Conservation (phyloP, 345 rosid genomes). For the Lenwebbia sp. region DNA sequence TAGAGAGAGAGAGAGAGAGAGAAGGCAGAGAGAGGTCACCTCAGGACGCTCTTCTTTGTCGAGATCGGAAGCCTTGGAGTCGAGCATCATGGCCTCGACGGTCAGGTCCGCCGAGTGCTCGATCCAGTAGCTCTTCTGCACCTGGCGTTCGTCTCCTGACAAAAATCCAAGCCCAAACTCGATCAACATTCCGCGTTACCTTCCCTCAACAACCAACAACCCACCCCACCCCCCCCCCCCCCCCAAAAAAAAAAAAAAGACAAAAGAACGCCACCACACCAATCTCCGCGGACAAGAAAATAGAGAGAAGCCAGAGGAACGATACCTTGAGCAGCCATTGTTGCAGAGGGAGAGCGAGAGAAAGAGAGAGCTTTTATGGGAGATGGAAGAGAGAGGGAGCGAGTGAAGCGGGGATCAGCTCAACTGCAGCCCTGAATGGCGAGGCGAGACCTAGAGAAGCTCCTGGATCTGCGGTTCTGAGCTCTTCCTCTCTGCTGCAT, state of each 20-base stretch:
- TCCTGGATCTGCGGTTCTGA: conserved; percentile 61
- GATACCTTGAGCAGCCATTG: conserved; percentile 46
- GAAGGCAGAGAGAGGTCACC: conserved; percentile 12
- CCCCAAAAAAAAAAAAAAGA: not conserved
- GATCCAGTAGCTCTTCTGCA: conserved; percentile 80
- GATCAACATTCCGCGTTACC: not conserved
- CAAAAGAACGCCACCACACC: not conserved
- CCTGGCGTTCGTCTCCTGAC: conserved; percentile 57
- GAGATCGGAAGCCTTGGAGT: conserved; percentile 81
- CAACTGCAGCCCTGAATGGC: conserved; percentile 56
- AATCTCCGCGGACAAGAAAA: not conserved
- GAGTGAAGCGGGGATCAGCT: not conserved
- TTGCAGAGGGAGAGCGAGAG: not conserved
- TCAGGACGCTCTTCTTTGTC: conserved; percentile 98
- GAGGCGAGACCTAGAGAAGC: conserved; percentile 54
- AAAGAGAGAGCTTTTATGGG: not conserved
- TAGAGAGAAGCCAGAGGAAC: not conserved
- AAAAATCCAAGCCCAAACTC: not conserved
- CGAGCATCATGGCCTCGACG: conserved; percentile 95
- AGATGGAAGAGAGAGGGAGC: not conserved
- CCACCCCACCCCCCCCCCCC: too few relatives aligned
- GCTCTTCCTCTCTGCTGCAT: conserved; percentile 74
- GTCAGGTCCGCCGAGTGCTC: conserved; percentile 68
- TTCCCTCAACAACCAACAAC: too few relatives aligned
- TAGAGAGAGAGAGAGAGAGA: not conserved